Evolutionary conservation across 495 filamentous ascomycete species (phyloP), one percentile per base, ranked within the genome.

Genomic region (Aspergillus affinis): DNA sequence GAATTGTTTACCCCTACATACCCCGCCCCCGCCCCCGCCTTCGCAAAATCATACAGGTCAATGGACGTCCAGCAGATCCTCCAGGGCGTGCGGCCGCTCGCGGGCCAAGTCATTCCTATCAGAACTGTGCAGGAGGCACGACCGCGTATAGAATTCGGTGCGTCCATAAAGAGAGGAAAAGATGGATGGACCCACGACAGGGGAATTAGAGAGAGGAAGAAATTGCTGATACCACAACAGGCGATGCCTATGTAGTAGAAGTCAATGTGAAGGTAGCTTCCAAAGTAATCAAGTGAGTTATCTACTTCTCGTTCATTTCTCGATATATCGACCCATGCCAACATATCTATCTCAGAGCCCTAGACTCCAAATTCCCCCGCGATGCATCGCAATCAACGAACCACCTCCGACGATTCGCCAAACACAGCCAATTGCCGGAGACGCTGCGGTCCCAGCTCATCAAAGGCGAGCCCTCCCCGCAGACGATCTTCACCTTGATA

Each of bases 361-460:
- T 82, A 30, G 78, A 82, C 56, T 49, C 66, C 15, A 63, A 72
- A 52, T 76, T 86, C 49, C 83, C 82, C 32, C 81, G 82, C 65
- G 75, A 84, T 64, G 72, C 79, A n/a, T 77, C 79, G 64, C 80
- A 83, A 55, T 82, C 87, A 60, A 76, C 92, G 32, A 81, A 84
- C 67, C 94, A 98, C 71, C 82, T 98, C 19, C 87, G 91, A 48
- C 85, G 92, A 53, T 90, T 94, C 59, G 87, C 86, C 48, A 93
- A 91, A 69, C 83, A 78, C 27, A 79, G 81, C 44, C 86, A 85
- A 62, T 78, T 97, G 6, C 90, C 92, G 2, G 48, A 67, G 6
- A 64, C 73, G 19, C 64, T 88, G 6, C 69, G 63, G 51, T 67
- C 65, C 30, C 52, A 57, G 32, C 66, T 79, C 55, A 56, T 67